Evolutionary conservation across 208 protist species (phyloP), one percentile per base, ranked within the genome.

Genomic region (Trypanosoma cruzi): DNA sequence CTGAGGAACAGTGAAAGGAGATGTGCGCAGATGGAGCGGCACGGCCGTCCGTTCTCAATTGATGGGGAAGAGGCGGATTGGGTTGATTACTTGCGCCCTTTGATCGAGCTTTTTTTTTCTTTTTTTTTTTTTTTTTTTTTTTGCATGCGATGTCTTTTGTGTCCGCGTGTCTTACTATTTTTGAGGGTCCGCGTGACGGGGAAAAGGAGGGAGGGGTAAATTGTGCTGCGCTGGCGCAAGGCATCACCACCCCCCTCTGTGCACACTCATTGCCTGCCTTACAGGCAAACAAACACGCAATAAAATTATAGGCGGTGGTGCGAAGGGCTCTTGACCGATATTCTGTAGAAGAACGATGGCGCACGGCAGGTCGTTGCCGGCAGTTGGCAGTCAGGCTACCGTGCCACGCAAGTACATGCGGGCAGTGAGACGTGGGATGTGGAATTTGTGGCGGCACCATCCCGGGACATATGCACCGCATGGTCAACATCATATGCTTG

Each of bases 341-440:
- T 37, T 58, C 31, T 42, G 29, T n/a, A 18, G 29, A 24, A 61
- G 20, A 50, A 37, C 1, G 13, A 68, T 59, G 64, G 36, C 24
- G 52, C 62, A 28, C 14, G 32, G 48, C 7, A 56, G 37, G 28
- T 46, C 62, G 31, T 28, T 34, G 50, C 11, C 34, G n/a, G 2
- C 37, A 24, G 22, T 63, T 42, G 40, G 40, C 34, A 29, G 42
- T 7, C 37, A 42, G 1, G 70, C 59, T 57, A 26, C 54, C 31
- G 62, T 75, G 42, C 70, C 70, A 18, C 61, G 63, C 50, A 69
- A 48, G 16, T 60, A 71, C 49, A 36, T 70, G n/a, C 56, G 52
- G 29, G 64, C 63, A 16, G 71, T 64, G 20, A 2, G 58, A 29
- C 64, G 64, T 31, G 71, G 71, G 18, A 37, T 77, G 24, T 48